A percentile compares a stretch with the other conserved stretches of the same genome.
phyloP scores from a whole-genome alignment of 176 grass and related monocot genomes.

The Eragrostis nindensis region DNA sequence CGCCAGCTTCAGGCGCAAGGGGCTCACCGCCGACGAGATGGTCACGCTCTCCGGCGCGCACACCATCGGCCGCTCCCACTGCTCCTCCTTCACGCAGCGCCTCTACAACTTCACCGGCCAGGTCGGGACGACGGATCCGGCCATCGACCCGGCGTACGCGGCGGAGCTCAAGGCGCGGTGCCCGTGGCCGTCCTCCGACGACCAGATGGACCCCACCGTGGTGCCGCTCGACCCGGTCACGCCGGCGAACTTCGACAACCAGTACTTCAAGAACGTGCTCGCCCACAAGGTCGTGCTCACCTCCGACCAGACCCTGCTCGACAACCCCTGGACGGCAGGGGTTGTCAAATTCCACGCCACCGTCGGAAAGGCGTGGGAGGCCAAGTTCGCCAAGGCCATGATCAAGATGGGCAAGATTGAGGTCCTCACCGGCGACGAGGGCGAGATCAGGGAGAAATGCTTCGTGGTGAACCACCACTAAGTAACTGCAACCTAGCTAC shows the following conservation, averaged over 20 bases:
- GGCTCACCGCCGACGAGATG: too few species aligned
- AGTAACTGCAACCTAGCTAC: too few species aligned
- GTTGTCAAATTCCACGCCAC: constrained; percentile 13
- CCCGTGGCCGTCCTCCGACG: constrained; percentile 18
- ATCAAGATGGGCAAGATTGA: constrained; percentile 27
- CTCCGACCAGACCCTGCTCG: constrained; percentile 54
- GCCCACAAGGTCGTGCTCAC: constrained; percentile 24
- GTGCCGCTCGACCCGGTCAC: constrained; percentile 29
- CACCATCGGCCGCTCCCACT: too few species aligned
- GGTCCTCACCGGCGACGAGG: constrained; percentile 39
- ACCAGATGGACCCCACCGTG: not conserved
- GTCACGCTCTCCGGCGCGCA: too few species aligned
- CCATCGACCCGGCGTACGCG: constrained; percentile 22
- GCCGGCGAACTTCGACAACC: constrained; percentile 38
- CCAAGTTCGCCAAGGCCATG: constrained; percentile 46
- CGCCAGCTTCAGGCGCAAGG: constrained; percentile 19
- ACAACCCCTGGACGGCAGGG: not conserved
- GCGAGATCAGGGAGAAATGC: too few species aligned
- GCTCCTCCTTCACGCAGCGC: not conserved
- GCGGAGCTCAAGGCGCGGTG: constrained; percentile 22
- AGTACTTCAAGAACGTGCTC: constrained; percentile 61
- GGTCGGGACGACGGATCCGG: constrained; percentile 20
- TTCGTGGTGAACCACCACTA: too few species aligned
- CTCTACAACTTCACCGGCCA: constrained; percentile 42
- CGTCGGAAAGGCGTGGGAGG: not conserved